Conservation (phyloP, 2,329 filamentous ascomycete species). For the Botrytis fabae region DNA sequence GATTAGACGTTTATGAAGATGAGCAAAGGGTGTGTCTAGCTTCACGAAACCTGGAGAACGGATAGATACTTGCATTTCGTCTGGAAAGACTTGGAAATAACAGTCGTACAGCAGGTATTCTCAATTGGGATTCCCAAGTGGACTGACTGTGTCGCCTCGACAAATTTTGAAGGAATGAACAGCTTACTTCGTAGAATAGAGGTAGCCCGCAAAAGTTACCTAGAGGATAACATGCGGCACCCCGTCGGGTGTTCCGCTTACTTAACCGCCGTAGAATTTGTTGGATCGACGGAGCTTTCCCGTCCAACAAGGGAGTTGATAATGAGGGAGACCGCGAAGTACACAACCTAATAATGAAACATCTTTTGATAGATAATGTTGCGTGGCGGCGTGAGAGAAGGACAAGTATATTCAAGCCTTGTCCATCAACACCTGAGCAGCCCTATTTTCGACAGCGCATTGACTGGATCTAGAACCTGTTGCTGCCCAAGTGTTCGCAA, state of each 20-base stretch:
- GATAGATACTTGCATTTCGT: slow-evolving; percentile 22
- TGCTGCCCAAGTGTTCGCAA: slow-evolving; percentile 36
- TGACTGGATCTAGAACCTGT: slow-evolving; percentile 25
- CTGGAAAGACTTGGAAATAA: slow-evolving; percentile 17
- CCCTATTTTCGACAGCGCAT: slow-evolving; percentile 38
- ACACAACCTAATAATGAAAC: slow-evolving; percentile 27
- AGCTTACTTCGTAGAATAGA: slow-evolving; percentile 11
- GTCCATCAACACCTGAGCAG: slow-evolving; percentile 26
- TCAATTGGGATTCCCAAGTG: slow-evolving; percentile 2
- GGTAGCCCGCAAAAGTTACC: neutral
- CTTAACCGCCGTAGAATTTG: slow-evolving; percentile 7
- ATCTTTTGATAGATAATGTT: slow-evolving; percentile 22
- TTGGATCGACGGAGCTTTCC: slow-evolving; percentile 6
- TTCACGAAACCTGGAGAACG: slow-evolving; percentile 15
- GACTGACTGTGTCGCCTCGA: slow-evolving; percentile 21
- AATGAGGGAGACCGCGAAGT: slow-evolving; percentile 16
- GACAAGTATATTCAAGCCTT: slow-evolving; percentile 34
- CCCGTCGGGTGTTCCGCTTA: slow-evolving; percentile 30
- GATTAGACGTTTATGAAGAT: slow-evolving; percentile 20
- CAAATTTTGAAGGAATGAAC: neutral
- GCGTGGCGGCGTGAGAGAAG: slow-evolving; percentile 38
- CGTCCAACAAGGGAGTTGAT: slow-evolving; percentile 5
- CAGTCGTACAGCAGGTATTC: slow-evolving; percentile 1
- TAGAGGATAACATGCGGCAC: slow-evolving; percentile 2
- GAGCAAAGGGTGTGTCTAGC: slow-evolving; percentile 10